phyloP scores from a whole-genome alignment of 2,329 filamentous ascomycete genomes.

The Clonostachys rhizophaga region DNA sequence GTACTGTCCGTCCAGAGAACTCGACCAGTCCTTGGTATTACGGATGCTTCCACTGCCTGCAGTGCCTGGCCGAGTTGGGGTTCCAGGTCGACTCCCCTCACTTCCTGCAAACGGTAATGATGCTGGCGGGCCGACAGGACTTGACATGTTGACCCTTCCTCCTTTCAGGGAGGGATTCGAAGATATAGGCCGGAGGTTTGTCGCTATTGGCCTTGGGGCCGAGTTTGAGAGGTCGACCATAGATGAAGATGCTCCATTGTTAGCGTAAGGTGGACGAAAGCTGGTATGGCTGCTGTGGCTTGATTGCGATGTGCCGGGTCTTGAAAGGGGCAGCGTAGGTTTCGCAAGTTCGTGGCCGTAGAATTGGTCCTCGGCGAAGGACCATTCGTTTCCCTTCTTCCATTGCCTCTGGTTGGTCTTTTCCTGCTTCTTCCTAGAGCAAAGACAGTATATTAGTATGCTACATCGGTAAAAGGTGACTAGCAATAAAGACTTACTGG shows the following conservation, averaged over 20 bases:
- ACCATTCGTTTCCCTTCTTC: conserved; percentile 25
- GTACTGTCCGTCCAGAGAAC: conserved; percentile 40
- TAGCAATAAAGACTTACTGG: conserved; percentile 22
- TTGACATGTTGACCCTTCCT: conserved; percentile 4
- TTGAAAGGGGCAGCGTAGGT: conserved; percentile 23
- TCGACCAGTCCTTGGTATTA: conserved; percentile 33
- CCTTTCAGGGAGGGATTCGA: conserved; percentile 31
- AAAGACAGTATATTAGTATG: not conserved
- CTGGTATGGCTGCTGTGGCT: conserved; percentile 11
- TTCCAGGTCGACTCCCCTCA: conserved; percentile 19
- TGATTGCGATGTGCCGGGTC: conserved; percentile 35
- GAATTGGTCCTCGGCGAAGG: conserved; percentile 24
- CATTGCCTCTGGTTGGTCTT: conserved; percentile 12
- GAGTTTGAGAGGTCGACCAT: conserved; percentile 36
- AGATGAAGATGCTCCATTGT: conserved; percentile 32
- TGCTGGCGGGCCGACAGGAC: conserved; percentile 6
- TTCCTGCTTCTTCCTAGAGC: conserved; percentile 9
- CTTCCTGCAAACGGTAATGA: conserved; percentile 21
- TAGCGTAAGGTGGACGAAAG: conserved; percentile 27
- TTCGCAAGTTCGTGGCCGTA: conserved; percentile 28
- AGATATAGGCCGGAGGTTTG: conserved; percentile 20
- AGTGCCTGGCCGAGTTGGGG: conserved; percentile 24
- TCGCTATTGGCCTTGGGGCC: conserved; percentile 16
- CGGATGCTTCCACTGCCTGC: conserved; percentile 10
- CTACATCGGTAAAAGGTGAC: not conserved